A percentile compares a stretch with the other conserved stretches of the same genome.
These are phyloP conservation scores for Pleurotus giganteus DNA, from an alignment of 768 basidiomycete genomes.

Conservation along the genomic window DNA sequence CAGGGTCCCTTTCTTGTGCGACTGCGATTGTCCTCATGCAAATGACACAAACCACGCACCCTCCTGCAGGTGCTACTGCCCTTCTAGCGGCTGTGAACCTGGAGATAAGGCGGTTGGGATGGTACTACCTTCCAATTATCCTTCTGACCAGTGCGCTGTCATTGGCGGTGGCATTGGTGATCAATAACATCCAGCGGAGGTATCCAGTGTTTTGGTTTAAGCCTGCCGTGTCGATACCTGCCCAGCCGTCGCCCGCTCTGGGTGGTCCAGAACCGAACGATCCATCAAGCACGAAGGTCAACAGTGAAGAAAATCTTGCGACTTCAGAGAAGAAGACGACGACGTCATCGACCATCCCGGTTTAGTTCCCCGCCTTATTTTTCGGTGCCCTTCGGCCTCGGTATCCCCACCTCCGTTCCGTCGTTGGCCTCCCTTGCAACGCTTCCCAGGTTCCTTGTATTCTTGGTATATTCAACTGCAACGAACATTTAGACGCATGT, in stretches of 20 bases:
- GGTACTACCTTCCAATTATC: constrained; percentile 53
- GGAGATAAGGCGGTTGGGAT: constrained; percentile 42
- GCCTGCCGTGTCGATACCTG: not conserved
- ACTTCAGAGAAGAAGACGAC: no score
- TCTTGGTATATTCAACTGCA: no score
- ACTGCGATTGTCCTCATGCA: constrained; percentile 47
- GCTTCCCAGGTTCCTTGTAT: no score
- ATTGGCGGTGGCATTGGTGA: constrained; percentile 41
- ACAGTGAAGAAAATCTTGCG: no score
- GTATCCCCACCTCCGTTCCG: no score
- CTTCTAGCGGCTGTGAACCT: constrained; percentile 44
- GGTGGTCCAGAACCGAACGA: no score
- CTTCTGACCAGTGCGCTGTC: constrained; percentile 44
- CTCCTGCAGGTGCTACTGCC: constrained; percentile 57
- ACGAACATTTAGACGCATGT: no score
- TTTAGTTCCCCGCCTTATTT: no score
- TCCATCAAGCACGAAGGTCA: no score
- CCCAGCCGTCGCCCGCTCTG: not conserved
- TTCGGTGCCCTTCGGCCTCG: no score
- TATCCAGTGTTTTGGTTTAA: constrained; percentile 55
- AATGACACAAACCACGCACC: constrained; percentile 49
- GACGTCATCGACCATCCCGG: no score
- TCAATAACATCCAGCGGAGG: constrained; percentile 50
- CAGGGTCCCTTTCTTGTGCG: constrained; percentile 43
- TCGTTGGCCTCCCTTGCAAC: no score